Conservation (phyloP, 306 rosid genomes). For the Pterocarpus macrocarpus region DNA sequence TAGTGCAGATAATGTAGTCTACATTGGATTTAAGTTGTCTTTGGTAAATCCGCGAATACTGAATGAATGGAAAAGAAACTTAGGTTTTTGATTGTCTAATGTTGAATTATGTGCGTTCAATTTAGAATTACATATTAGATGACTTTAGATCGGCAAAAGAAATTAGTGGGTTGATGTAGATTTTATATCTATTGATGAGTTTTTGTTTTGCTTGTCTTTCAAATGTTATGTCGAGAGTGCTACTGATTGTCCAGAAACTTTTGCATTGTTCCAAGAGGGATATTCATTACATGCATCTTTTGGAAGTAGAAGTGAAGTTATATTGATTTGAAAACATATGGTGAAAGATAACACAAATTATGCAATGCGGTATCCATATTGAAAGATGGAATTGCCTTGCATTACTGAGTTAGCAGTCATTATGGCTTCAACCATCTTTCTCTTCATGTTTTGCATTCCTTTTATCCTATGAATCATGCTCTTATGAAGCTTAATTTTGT, state of each 20-base stretch:
- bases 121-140: too few species aligned
- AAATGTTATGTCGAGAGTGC: conserved; percentile 78
- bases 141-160: neutral
- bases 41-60: too few species aligned
- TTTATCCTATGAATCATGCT: too few species aligned
- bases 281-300: conserved; percentile 88
- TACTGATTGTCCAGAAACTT: conserved; percentile 79
- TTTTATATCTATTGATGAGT: neutral
- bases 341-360: neutral
- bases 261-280: conserved; percentile 90
- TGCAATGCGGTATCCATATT: neutral
- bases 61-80: too few species aligned
- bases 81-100: too few species aligned
- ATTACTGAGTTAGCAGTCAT: neutral
- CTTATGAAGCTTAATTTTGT: too few species aligned
- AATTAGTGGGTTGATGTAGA: neutral
- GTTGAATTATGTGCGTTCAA: too few species aligned
- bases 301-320: neutral
- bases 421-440: too few species aligned
- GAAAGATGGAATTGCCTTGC: neutral
- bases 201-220: conserved; percentile 43
- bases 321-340: conserved; percentile 4
- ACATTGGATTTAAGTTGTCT: too few species aligned
- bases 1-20: too few species aligned
- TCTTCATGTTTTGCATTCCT: too few species aligned